Evolutionary conservation across 202 grass and related monocot species (phyloP).

Genomic region (Digitaria exilis): DNA sequence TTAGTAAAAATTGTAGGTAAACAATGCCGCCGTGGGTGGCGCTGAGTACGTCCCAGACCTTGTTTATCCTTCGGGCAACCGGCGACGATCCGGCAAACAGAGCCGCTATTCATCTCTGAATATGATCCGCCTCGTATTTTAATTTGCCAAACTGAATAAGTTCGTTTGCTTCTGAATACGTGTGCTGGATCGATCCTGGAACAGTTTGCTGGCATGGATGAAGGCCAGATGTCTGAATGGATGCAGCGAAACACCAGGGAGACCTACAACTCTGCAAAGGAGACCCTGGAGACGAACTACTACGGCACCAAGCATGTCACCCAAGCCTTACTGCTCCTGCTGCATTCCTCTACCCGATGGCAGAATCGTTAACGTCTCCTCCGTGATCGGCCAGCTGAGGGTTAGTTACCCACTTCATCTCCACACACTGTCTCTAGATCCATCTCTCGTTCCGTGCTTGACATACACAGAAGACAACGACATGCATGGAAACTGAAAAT

Average conservation of each 20-base stretch:
- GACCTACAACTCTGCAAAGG: constrained; percentile 36
- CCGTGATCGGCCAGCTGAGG: constrained; percentile 23
- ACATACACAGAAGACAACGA: too few relatives aligned
- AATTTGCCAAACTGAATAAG: neutral
- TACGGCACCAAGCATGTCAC: constrained; percentile 43
- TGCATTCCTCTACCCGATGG: constrained; percentile 30
- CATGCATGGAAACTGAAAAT: too few relatives aligned
- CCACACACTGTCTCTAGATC: neutral
- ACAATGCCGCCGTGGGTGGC: too few relatives aligned
- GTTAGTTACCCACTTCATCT: neutral
- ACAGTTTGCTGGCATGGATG: neutral
- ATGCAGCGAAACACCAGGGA: neutral
- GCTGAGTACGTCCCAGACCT: too few relatives aligned
- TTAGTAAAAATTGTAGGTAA: too few relatives aligned
- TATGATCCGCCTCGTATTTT: too few relatives aligned
- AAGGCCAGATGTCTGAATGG: neutral
- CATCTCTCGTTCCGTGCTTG: too few relatives aligned
- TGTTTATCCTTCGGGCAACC: too few relatives aligned
- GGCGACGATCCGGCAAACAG: too few relatives aligned
- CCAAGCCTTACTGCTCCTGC: constrained; percentile 40
- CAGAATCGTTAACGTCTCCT: constrained; percentile 49
- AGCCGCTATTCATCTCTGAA: too few relatives aligned
- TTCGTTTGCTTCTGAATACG: neutral
- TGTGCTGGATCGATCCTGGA: neutral
- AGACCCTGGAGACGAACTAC: constrained; percentile 52